phyloP scores from a whole-genome alignment of 495 filamentous ascomycete species.

The Neurospora sublineolata region DNA sequence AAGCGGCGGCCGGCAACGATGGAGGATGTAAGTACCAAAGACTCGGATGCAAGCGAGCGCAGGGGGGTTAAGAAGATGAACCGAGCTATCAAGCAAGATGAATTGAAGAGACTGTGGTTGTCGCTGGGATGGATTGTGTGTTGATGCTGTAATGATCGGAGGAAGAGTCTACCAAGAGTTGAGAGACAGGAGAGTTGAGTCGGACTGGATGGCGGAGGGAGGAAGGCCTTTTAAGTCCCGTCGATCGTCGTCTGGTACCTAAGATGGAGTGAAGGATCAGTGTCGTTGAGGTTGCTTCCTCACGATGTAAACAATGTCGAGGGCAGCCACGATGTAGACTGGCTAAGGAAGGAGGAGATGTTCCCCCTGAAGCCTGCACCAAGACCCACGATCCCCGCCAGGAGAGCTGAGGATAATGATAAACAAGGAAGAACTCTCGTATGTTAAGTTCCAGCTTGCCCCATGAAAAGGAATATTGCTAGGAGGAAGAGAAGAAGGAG shows the following conservation, averaged over 20 bases:
- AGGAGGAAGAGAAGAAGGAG: background rate
- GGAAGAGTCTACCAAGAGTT: slow-evolving; percentile 34
- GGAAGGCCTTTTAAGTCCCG: background rate
- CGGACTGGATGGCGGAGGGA: background rate
- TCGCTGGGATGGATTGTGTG: slow-evolving; percentile 26
- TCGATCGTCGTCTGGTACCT: background rate
- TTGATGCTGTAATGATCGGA: slow-evolving; percentile 43
- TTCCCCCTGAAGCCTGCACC: background rate
- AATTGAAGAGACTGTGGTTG: slow-evolving; percentile 35
- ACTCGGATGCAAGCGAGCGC: slow-evolving; percentile 40
- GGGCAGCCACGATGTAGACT: background rate
- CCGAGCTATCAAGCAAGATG: slow-evolving; percentile 45
- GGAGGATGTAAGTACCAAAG: slow-evolving; percentile 36
- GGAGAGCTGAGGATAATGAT: background rate
- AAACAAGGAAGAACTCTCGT: background rate
- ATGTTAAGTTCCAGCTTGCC: background rate
- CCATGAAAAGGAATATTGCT: background rate
- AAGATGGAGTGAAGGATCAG: background rate
- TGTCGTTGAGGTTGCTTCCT: background rate
- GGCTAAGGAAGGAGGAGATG: background rate
- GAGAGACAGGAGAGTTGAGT: slow-evolving; percentile 20
- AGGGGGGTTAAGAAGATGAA: slow-evolving; percentile 38
- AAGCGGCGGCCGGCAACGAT: slow-evolving; percentile 10
- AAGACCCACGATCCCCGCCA: background rate
- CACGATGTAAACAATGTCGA: slow-evolving; percentile 1